Base-by-base conservation (phyloP, 768 basidiomycete species). In the Mycena polygramma region DNA sequence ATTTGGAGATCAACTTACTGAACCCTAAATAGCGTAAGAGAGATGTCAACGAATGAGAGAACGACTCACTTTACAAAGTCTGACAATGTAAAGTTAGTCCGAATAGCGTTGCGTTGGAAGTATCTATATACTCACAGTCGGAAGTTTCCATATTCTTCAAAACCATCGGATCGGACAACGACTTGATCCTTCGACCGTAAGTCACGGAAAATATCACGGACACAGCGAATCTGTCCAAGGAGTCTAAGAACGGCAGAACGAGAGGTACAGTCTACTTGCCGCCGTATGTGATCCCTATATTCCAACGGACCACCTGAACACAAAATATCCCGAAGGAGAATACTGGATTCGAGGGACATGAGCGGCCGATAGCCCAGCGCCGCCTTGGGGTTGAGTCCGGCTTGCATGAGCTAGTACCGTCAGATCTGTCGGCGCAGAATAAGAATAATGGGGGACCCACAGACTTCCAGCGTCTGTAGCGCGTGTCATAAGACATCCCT, bases 401-500 rank as follows among this genome's bases (percentile, higher is more conserved):
- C 55, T 57, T 66, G 64, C 4, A 66, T 20, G 55, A 66, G 55
- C 63, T 65, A 9, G 11, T 4, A 30, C 17, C 2, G 43, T 48
- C 24, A 20, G 30, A 24, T 5, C 13, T 39, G 5, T 11, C 19
- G 19, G n/a, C 36, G 8, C 19, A 22, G 49, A 65, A 30, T 1
- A 24, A 9, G 54, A 3, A 22, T 30, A 43, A 46, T 30, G 24
- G 15, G 17, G 7, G 6, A 72, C 79, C 63, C 46, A 81, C 81
- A 41, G 78, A 75, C 75, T 78, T 74, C 80, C 80, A 82, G 35
- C 76, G 78, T 20, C 79, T 75, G 77, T 80, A 82, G 24, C 75
- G 67, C 57, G 74, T 73, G 15, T 79, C 79, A 59, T 80, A 79
- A 0, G 79, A 78, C 79, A 81, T 80, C 13, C 73, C 76, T 19